Conservation (phyloP, 2,329 filamentous ascomycete species). For the Bipolaris sorokiniana region DNA sequence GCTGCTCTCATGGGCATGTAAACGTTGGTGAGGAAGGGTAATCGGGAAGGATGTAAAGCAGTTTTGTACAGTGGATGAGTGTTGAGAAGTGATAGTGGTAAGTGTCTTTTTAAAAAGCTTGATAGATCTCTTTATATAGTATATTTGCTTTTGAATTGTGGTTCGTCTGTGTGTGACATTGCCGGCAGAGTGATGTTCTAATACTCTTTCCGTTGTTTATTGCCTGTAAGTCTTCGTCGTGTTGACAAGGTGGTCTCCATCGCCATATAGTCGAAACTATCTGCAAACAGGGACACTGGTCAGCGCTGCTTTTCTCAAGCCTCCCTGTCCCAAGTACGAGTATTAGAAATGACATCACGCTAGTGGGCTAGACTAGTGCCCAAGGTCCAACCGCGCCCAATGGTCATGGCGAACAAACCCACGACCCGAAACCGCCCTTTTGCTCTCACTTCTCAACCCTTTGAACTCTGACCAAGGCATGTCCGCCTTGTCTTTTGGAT, state of each 20-base stretch:
- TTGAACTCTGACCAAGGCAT: neutral
- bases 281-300: too few relatives aligned
- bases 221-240: too few relatives aligned
- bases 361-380: conserved; percentile 1
- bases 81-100: neutral
- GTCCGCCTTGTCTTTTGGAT: neutral
- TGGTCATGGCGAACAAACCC: neutral
- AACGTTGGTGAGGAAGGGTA: conserved; percentile 1
- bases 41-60: neutral
- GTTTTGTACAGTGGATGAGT: neutral
- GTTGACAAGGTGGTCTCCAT: too few relatives aligned
- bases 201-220: too few relatives aligned
- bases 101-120: conserved; percentile 7
- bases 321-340: neutral
- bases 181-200: neutral
- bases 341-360: neutral
- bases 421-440: neutral
- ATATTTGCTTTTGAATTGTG: conserved; percentile 1
- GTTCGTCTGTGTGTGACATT: neutral
- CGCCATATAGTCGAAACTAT: too few relatives aligned
- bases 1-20: conserved; percentile 66
- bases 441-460: neutral
- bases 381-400: neutral
- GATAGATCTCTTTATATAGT: conserved; percentile 11
- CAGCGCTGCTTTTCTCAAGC: neutral